Evolutionary conservation across 2,329 filamentous ascomycete genomes (phyloP).

Genomic region (Colletotrichum shisoi): DNA sequence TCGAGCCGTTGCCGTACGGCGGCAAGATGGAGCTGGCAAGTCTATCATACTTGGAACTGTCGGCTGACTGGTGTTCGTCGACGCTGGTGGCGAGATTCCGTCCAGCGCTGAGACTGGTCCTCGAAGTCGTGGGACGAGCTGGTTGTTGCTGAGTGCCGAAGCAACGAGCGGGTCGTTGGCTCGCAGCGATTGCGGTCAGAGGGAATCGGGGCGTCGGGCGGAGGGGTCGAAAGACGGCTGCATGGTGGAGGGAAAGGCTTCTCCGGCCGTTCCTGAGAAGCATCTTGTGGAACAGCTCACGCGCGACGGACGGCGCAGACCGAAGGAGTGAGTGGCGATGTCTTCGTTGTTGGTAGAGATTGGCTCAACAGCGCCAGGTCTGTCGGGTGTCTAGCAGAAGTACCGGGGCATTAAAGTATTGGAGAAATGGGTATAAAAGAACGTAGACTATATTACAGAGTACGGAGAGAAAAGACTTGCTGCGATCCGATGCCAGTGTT

Average conservation of each 20-base stretch:
- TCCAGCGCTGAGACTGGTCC: constrained; percentile 24
- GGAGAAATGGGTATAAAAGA: constrained; percentile 12
- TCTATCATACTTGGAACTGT: constrained; percentile 9
- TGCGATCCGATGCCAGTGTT: constrained; percentile 14
- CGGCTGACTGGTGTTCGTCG: constrained; percentile 47
- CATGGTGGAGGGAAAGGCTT: constrained; percentile 37
- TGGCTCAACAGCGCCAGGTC: constrained; percentile 19
- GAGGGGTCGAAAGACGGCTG: constrained; percentile 23
- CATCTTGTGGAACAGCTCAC: constrained; percentile 30
- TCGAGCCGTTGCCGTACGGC: constrained; percentile 17
- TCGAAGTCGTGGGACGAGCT: constrained; percentile 19
- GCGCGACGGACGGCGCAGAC: constrained; percentile 13
- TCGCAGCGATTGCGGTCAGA: constrained; percentile 7
- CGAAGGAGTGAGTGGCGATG: background rate
- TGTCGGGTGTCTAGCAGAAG: constrained; percentile 14
- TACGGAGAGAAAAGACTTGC: constrained; percentile 28
- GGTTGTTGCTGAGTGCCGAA: constrained; percentile 28
- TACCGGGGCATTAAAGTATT: constrained; percentile 31
- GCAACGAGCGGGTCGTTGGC: background rate
- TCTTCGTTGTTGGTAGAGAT: background rate
- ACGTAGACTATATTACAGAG: constrained; percentile 33
- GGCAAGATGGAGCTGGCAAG: constrained; percentile 24
- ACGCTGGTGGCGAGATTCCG: constrained; percentile 54
- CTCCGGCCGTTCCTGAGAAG: constrained; percentile 36
- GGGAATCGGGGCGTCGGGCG: constrained; percentile 21